These are phyloP conservation scores for Corylus heterophylla DNA, from an alignment of 306 rosid species.

Conservation along the genomic window DNA sequence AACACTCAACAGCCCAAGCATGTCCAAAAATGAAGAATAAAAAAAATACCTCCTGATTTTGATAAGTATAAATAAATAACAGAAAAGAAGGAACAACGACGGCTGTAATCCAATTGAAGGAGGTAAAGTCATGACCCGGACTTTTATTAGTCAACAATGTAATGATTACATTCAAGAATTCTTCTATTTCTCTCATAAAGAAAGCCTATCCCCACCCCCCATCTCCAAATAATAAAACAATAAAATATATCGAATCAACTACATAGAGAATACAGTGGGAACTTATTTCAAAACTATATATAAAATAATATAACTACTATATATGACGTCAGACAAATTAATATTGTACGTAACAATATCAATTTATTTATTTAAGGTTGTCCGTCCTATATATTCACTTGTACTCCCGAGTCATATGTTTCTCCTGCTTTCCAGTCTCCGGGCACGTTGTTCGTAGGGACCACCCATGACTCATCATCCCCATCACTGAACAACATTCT, in stretches of 20 bases:
- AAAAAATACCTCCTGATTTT: background rate
- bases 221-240: background rate
- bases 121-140: too few relatives aligned
- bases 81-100: too few relatives aligned
- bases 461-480: conserved; percentile 81
- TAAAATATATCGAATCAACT: background rate
- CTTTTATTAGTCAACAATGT: background rate
- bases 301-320: background rate
- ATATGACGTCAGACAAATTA: conserved; percentile 14
- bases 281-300: conserved; percentile 20
- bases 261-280: background rate
- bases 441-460: conserved; percentile 70
- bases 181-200: background rate
- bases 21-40: background rate
- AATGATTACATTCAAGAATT: conserved; percentile 15
- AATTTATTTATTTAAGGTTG: conserved; percentile 13
- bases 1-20: background rate
- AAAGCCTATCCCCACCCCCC: background rate
- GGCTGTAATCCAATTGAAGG: background rate
- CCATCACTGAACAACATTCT: conserved; percentile 77
- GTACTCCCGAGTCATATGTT: conserved; percentile 80
- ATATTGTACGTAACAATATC: background rate
- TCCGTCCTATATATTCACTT: conserved; percentile 46
- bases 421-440: conserved; percentile 78
- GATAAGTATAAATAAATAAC: background rate